Evolutionary conservation across 2,329 filamentous ascomycete genomes (phyloP), one percentile per base, ranked within the genome.

Genomic region (Diaporthe caulivora): DNA sequence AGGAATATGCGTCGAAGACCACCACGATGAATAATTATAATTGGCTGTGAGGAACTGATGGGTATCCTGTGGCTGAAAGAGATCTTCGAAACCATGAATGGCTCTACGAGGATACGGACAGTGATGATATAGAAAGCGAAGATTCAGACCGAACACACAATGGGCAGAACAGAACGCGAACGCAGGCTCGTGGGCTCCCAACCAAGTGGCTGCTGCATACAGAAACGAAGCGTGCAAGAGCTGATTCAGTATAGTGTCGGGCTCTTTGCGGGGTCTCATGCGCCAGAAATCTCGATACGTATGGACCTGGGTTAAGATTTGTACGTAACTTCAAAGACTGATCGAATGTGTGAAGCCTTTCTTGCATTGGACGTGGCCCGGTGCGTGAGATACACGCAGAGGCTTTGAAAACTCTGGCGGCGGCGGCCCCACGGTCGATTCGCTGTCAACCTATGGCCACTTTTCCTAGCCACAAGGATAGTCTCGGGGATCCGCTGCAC

Each of bases 401-500:
- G 26, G 44, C n/a, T 18, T 49, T 65, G 62, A 65, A 65, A 65
- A 65, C 62, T 65, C 62, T 65, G 62, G 62, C 44, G 62, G 31
- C 29, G 44, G 62, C 15, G 57, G 62, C 21, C 62, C 62, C 62
- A 65, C 62, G 62, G 62, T 29, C 44, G 44, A 65, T 65, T 65
- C 31, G 62, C 44, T 65, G 62, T 65, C 62, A 65, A 51, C 44
- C 60, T 65, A 65, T 65, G 24, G 57, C 57, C 57, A 42, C 57
- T 62, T 62, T 62, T 44, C 57, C 15, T n/a, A 18, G 42, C 40
- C 62, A 65, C 62, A 37, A 65, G 62, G 62, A 65, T 51, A 65
- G 44, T 51, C 62, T 49, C 7, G 62, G 62, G 62, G 62, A 65
- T 51, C 62, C 62, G 62, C 62, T 65, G 62, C 62, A 65, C 62